Base-by-base conservation (phyloP, 2,329 filamentous ascomycete genomes). In the Elsinoe batatas region DNA sequence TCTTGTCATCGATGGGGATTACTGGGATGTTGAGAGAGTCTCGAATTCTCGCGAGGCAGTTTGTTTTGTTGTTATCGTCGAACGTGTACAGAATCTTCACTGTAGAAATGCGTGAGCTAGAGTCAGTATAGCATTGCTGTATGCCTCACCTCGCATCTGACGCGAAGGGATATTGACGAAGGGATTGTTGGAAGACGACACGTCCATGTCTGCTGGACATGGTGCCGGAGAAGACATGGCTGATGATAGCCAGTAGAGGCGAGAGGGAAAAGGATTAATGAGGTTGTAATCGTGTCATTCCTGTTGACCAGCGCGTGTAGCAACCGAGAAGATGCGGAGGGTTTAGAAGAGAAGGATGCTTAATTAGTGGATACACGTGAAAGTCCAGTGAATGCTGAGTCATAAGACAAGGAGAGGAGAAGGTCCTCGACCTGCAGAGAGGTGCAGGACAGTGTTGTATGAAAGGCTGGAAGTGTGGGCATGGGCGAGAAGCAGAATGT, bases 51-150 rank as follows among this genome's bases (percentile, higher is more conserved):
- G 91, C 91, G 50, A 98, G 79, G 71, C 90, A 96, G 67, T 91
- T 91, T 61, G 89, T 85, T 71, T 90, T 90, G 72, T 83, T 85
- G 62, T 91, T 85, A 67, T 85, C 84, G 69, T 97, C 91, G 72
- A 97, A 96, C 32, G 90, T 95, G 72, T 97, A 98, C 59, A 95
- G 84, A 50, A 97, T 87, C 78, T 97, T 97, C 71, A 97, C 91
- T 95, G 58, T 53, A 42, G 49, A 33, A 30, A 32, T 3, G 18
- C 13, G 46, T 60, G 17, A 60, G 58, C 53, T 37, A 7, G 35
- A 33, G 30, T 43, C 18, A 35, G 11, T 15, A 40, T 36, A 17
- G 50, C 17, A 10, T 30, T n/a, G n/a, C 15, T 8, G 22, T 32
- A 3, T 46, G 8, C 15, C 37, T 13, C 53, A 70, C 71, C 71